Percentiles rank a stretch among this genome's conserved stretches.
phyloP scores from a whole-genome alignment of 1,284 basidiomycete species.

The Ceratobasidium sp. region DNA sequence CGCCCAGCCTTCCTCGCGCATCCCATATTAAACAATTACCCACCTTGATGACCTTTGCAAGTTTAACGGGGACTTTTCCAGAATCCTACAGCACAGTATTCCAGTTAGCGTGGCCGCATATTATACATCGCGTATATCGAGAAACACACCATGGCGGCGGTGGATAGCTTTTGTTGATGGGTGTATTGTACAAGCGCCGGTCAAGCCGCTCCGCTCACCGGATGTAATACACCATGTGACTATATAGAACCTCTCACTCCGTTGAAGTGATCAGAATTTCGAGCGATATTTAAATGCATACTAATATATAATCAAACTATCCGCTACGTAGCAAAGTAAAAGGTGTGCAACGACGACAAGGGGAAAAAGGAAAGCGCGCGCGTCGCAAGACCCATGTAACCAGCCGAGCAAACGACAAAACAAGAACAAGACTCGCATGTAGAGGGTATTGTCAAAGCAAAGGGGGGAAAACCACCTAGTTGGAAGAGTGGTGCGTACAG shows the following conservation, averaged over 20 bases:
- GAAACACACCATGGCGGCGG: constrained; percentile 38
- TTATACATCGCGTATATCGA: not conserved
- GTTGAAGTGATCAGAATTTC: not conserved
- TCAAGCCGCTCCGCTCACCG: constrained; percentile 28
- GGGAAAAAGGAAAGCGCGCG: not conserved
- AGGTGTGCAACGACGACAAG: not conserved
- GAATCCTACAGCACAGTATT: constrained; percentile 62
- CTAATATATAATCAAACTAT: constrained; percentile 30
- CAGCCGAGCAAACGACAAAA: not conserved
- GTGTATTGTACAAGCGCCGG: constrained; percentile 23
- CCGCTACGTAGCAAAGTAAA: constrained; percentile 26
- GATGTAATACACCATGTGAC: constrained; percentile 23
- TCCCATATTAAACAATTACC: constrained; percentile 43
- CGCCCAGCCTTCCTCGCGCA: not conserved
- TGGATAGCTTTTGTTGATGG: constrained; percentile 42
- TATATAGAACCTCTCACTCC: constrained; percentile 9
- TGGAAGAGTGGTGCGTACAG: constrained; percentile 11
- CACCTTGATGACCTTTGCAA: constrained; percentile 95
- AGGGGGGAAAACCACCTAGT: not conserved
- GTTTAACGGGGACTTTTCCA: constrained; percentile 89
- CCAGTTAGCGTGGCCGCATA: not conserved
- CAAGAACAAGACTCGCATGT: constrained; percentile 20
- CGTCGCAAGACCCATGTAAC: constrained; percentile 12
- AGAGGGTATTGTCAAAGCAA: constrained; percentile 22
- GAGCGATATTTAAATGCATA: constrained; percentile 39